Evolutionary conservation across 495 filamentous ascomycete genomes (phyloP).

Genomic region (Hypoxylon lenormandii): DNA sequence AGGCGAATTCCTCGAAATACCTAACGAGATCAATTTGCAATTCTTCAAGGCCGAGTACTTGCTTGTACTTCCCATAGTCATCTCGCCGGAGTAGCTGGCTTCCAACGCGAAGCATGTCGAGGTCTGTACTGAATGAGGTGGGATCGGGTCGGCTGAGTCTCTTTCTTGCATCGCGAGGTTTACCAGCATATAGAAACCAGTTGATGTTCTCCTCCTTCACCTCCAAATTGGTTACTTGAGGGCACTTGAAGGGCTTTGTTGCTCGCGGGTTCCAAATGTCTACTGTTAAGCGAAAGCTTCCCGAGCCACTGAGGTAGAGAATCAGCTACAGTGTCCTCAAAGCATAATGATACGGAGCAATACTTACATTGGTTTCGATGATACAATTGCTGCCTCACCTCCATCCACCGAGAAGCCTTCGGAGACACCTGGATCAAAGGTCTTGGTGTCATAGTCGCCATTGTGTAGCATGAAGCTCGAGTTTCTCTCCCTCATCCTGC

Average conservation of each 20-base stretch:
- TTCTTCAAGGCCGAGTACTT: neutral
- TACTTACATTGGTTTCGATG: constrained; percentile 1
- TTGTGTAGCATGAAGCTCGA: constrained; percentile 2
- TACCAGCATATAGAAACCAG: constrained; percentile 8
- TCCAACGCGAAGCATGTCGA: constrained; percentile 1
- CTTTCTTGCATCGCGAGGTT: neutral
- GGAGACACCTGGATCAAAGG: neutral
- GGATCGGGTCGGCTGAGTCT: neutral
- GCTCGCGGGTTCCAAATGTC: neutral
- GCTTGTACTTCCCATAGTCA: neutral
- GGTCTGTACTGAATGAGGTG: neutral
- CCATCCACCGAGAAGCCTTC: constrained; percentile 6
- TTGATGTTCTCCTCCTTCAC: neutral
- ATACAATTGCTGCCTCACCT: neutral
- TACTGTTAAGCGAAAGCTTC: neutral
- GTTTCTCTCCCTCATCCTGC: constrained; percentile 6
- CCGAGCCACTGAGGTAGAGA: neutral
- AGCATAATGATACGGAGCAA: neutral
- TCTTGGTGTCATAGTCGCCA: neutral
- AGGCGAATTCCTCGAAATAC: constrained; percentile 4
- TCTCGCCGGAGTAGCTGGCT: constrained; percentile 2
- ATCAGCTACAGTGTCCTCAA: neutral
- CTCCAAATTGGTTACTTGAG: neutral
- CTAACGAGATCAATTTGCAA: neutral
- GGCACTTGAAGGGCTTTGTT: neutral